Evolutionary conservation across 108 stramenopile species (phyloP), one percentile per base, ranked within the genome.

Genomic region (Cafeteria roenbergensis): DNA sequence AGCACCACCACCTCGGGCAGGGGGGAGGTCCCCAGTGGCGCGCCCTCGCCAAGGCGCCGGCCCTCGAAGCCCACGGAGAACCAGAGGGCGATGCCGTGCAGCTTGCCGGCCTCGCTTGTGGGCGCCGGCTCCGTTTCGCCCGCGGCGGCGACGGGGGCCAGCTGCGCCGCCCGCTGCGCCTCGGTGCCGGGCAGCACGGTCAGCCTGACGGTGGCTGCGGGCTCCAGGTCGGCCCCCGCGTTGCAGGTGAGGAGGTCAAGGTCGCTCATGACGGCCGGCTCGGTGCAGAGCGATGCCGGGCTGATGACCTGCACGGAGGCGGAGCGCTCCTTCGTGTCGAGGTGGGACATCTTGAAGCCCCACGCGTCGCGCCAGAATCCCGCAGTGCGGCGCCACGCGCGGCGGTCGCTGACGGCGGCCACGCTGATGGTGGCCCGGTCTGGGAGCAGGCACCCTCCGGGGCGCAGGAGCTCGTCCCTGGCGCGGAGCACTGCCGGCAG

Each of bases 401-500:
- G 33, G 6, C 20, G 27, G 63, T 73, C 42, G n/a, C 57, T 25
- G 8, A 56, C 56, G 1, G 58, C 72, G 3, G 68, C 68, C 14
- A 65, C 0, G 28, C n/a, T 57, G 42, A 74, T 74, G 59, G 69
- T 35, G 8, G 67, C 73, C 4, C 33, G 51, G 55, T 36, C n/a
- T 21, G 73, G 73, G n/a, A 74, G 27, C 64, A 74, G 38, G 33
- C 64, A 17, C 14, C 73, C 73, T 22, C 69, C 70, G 17, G 73
- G 73, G 37, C 68, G 68, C 28, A 74, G 54, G 26, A 68, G 65
- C n/a, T 38, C 34, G 35, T 74, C 66, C 6, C 73, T 35, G 51
- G 69, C 68, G 55, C 6, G 51, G 9, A 82, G 74, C 9, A 80
- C 76, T 26, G 71, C 57, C 12, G 74, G 66, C 1, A 82, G 72